Percentiles rank a stretch among this genome's conserved stretches.
Evolutionary conservation across 805 yeast genomes (phyloP).

Genomic region (Metschnikowia baotianmanensis): DNA sequence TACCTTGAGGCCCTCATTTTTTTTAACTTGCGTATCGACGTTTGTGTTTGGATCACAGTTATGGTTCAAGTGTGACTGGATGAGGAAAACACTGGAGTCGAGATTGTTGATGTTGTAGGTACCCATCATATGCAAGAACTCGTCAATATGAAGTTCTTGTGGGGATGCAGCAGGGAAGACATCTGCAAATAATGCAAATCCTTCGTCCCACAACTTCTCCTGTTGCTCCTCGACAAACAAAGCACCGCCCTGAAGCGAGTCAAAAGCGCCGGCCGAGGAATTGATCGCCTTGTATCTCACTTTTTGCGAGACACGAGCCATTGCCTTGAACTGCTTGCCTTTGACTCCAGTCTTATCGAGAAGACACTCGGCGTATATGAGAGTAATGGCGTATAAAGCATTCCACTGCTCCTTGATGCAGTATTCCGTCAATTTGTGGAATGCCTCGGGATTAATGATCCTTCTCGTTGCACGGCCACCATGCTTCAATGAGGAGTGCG

Average conservation of each 20-base stretch:
- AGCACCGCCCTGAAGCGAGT: conserved; percentile 51
- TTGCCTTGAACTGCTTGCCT: conserved; percentile 49
- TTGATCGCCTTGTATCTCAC: conserved; percentile 57
- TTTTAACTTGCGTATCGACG: conserved; percentile 42
- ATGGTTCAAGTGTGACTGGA: conserved; percentile 74
- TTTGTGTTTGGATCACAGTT: conserved; percentile 70
- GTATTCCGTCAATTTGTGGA: conserved; percentile 56
- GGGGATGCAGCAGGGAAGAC: conserved; percentile 45
- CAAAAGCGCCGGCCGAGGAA: conserved; percentile 54
- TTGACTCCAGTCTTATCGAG: conserved; percentile 43
- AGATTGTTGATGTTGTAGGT: conserved; percentile 72
- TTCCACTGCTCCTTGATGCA: conserved; percentile 66
- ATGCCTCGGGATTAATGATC: conserved; percentile 44
- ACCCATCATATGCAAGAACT: conserved; percentile 62
- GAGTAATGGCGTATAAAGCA: conserved; percentile 63
- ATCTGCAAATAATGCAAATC: conserved; percentile 46
- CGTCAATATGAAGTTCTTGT: conserved; percentile 42
- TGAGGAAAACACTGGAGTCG: conserved; percentile 57
- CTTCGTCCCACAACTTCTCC: conserved; percentile 58
- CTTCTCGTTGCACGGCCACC: conserved; percentile 35
- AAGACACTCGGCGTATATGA: conserved; percentile 48
- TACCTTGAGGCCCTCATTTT: conserved; percentile 53
- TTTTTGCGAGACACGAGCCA: conserved; percentile 71
- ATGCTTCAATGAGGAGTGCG: conserved; percentile 61
- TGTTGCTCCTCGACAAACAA: conserved; percentile 54